phyloP scores from a whole-genome alignment of 78 protist genomes.

The Dictyostelium brefeldianum region DNA sequence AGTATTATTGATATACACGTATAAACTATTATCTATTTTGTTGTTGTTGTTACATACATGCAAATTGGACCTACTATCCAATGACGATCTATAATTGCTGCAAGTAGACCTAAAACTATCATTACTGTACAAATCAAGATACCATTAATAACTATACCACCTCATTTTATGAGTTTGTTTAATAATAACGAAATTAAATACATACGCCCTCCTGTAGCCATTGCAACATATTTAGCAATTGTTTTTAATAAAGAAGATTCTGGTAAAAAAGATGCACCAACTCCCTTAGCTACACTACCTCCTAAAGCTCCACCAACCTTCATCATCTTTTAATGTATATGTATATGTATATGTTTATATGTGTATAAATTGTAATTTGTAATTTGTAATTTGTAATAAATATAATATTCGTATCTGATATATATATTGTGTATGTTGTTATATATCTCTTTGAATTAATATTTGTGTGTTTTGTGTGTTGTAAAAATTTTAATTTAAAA shows the following conservation, averaged over 20 bases:
- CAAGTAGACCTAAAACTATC: constrained; percentile 40
- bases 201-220: constrained; percentile 60
- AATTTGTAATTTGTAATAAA: too few species aligned
- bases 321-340: not conserved
- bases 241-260: constrained; percentile 6
- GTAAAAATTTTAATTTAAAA: too few species aligned
- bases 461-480: too few species aligned
- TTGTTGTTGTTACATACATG: not conserved
- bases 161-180: too few species aligned
- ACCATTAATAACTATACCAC: not conserved
- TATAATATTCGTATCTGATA: too few species aligned
- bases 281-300: constrained; percentile 21
- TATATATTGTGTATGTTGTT: too few species aligned
- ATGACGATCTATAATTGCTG: constrained; percentile 23
- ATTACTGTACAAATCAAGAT: constrained; percentile 1
- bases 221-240: constrained; percentile 7
- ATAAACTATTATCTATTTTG: too few species aligned
- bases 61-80: constrained; percentile 70
- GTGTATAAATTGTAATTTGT: too few species aligned
- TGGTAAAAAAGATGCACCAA: constrained; percentile 43
- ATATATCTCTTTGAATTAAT: too few species aligned
- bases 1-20: too few species aligned
- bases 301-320: not conserved
- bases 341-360: too few species aligned
- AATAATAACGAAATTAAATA: not conserved